Percentiles rank a stretch among this genome's conserved stretches.
These are phyloP conservation scores for Plasmodium gonderi DNA, from an alignment of 169 alveolate genomes.

Conservation along the genomic window DNA sequence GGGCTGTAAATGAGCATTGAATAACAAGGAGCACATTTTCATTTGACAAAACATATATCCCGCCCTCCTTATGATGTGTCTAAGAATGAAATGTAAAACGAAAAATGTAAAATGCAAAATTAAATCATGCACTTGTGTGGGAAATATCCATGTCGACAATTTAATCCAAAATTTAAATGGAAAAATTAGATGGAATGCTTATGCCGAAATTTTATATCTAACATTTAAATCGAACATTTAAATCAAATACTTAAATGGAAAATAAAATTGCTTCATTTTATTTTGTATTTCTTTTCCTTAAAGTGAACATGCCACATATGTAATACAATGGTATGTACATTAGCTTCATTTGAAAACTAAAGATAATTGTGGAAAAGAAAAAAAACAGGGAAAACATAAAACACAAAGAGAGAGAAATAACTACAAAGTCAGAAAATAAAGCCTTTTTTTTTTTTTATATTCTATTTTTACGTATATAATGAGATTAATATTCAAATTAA, in stretches of 20 bases:
- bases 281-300: slow-evolving; percentile 14
- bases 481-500: slow-evolving; percentile 5
- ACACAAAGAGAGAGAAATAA: slow-evolving; percentile 18
- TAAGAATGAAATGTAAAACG: slow-evolving; percentile 24
- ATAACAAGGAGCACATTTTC: slow-evolving; percentile 52
- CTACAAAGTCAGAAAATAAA: slow-evolving; percentile 41
- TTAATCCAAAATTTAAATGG: not conserved
- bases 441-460: not conserved
- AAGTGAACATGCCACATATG: slow-evolving; percentile 26
- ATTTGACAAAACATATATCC: slow-evolving; percentile 46
- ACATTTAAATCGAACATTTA: slow-evolving; percentile 10
- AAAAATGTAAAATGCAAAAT: not conserved
- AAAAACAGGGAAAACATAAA: slow-evolving; percentile 7
- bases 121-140: not conserved
- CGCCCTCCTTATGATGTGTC: slow-evolving; percentile 62
- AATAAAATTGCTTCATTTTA: not conserved
- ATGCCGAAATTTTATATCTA: not conserved
- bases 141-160: not conserved
- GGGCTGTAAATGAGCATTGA: not conserved
- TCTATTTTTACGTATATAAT: slow-evolving; percentile 3
- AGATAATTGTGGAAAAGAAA: slow-evolving; percentile 37
- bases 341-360: slow-evolving; percentile 5
- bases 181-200: not conserved
- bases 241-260: not conserved
- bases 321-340: not conserved